These are phyloP conservation scores for Saccharomycopsis babjevae DNA, from an alignment of 805 yeast genomes.

Conservation along the genomic window DNA sequence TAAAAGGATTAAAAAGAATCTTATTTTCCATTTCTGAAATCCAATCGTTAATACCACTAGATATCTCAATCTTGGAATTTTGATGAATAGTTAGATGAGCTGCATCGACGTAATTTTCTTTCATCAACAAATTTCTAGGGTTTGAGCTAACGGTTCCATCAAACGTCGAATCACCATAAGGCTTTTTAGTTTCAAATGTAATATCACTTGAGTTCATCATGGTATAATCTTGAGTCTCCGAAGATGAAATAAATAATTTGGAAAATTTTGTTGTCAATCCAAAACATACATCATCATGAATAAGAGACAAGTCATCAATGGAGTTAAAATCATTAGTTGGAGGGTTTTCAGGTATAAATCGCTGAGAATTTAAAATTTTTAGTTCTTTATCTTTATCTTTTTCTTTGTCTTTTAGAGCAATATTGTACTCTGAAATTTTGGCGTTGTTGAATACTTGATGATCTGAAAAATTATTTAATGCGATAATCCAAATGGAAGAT, in stretches of 20 bases:
- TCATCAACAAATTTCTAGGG: constrained; percentile 17
- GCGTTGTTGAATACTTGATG: constrained; percentile 26
- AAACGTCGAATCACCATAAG: not conserved
- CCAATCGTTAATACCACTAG: constrained; percentile 24
- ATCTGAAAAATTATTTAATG: constrained; percentile 34
- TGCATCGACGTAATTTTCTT: not conserved
- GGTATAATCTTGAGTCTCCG: not conserved
- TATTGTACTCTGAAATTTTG: not conserved
- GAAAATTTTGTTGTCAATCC: constrained; percentile 45
- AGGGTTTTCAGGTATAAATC: not conserved
- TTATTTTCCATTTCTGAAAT: constrained; percentile 20
- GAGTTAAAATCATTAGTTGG: constrained; percentile 16
- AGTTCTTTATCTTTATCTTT: constrained; percentile 18
- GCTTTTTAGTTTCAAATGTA: not conserved
- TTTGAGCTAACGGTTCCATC: constrained; percentile 17
- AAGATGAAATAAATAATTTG: constrained; percentile 27
- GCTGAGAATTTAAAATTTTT: constrained; percentile 5
- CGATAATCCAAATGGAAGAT: constrained; percentile 30
- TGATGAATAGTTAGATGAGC: not conserved
- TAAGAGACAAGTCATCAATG: constrained; percentile 14
- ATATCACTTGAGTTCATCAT: not conserved
- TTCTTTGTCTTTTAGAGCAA: constrained; percentile 15
- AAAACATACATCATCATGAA: constrained; percentile 34
- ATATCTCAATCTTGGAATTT: constrained; percentile 14
- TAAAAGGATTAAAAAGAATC: constrained; percentile 19